Conservation (phyloP, 768 basidiomycete genomes). For the Lactarius pseudohatsudake region DNA sequence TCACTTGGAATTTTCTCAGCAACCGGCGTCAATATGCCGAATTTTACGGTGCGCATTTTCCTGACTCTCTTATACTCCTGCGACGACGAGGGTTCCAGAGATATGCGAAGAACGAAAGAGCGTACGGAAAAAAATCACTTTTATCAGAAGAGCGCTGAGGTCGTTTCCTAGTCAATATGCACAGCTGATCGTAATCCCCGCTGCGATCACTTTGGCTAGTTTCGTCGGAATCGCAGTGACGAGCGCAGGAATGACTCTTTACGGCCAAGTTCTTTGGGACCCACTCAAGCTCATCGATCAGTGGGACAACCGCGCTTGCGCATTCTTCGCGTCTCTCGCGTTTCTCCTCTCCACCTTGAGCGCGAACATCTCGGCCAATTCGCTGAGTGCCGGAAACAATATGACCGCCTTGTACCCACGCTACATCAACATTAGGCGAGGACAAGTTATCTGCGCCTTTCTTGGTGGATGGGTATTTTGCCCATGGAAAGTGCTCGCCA, state of each 20-base stretch:
- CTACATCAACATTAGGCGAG: conserved; percentile 54
- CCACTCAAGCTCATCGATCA: conserved; percentile 70
- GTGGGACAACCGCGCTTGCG: conserved; percentile 83
- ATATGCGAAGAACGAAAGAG: conserved; percentile 67
- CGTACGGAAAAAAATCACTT: conserved; percentile 41
- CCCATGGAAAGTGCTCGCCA: conserved; percentile 81
- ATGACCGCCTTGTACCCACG: conserved; percentile 72
- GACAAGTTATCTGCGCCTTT: conserved; percentile 71
- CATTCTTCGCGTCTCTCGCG: conserved; percentile 78
- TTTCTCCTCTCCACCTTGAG: conserved; percentile 73
- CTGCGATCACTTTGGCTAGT: conserved; percentile 71
- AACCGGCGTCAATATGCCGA: conserved; percentile 77
- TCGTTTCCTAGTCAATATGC: conserved; percentile 56
- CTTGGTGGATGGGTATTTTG: conserved; percentile 83
- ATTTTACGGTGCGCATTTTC: conserved; percentile 58
- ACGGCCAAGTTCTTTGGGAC: conserved; percentile 69
- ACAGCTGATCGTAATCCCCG: conserved; percentile 73
- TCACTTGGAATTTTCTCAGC: conserved; percentile 74
- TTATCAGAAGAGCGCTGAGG: background rate
- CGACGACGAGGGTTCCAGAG: conserved; percentile 41
- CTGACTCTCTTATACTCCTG: background rate
- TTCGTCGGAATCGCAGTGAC: conserved; percentile 84
- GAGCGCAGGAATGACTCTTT: conserved; percentile 46
- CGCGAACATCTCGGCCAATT: conserved; percentile 74
- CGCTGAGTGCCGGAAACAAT: conserved; percentile 76